Base-by-base conservation (phyloP, 441 rosid genomes). In the Hura crepitans region DNA sequence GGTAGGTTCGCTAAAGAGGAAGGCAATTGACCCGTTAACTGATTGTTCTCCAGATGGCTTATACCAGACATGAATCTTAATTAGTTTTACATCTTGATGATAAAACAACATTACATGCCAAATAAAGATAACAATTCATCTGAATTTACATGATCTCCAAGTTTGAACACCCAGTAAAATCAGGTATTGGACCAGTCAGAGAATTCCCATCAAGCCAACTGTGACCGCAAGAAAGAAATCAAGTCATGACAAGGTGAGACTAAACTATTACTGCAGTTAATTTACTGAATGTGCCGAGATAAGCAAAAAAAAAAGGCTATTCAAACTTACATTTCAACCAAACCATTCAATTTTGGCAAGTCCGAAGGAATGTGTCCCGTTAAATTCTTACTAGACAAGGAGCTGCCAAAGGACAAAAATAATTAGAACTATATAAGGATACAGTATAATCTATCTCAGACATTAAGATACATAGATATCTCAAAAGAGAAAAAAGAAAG, bases 41-140 rank as follows among this genome's bases (percentile, higher is more conserved):
- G 83, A 79, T 95, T 95, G 87, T 92, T 86, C 85, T 92, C 98
- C 0, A 95, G 92, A 83, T 95, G 99, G 73, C 99, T n/a, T 95
- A 72, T 35, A 84, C 46, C 42, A 83, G 42, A 77, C 68, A 65
- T 76, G 72, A 31, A 69, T 53, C 58, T 63, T 65, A 18, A 54
- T 80, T 59, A 79, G 81, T 57, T 74, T 65, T 53, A 47, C 54
- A 62, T 63, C 68, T 65, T 28, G 28, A 65, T 58, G 65, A 60
- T 72, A 42, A 65, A 15, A 28, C 33, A 62, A 49, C 17, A 58
- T 49, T 30, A 57, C 65, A 33, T n/a, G 46, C 33, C 55, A 74
- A 61, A 58, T 62, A 22, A 69, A 70, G 69, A 72, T 47, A 65
- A 53, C 14, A 71, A 72, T 31, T 56, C 33, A 59, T 68, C 64